Base-by-base conservation (phyloP, 1,139 yeast species). In the Hansenula sp. region DNA sequence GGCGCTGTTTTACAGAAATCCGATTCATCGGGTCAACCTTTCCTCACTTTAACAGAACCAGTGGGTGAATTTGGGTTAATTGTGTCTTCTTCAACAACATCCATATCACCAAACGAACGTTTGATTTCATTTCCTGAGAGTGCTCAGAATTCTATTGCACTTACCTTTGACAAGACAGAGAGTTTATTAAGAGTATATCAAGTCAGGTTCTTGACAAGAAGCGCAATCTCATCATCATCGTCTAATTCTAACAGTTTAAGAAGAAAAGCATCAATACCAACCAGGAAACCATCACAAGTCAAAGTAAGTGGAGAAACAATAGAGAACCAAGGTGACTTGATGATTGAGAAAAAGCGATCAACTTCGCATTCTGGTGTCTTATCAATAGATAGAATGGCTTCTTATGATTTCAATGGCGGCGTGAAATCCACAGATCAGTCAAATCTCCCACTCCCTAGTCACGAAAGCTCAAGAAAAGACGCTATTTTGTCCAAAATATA, bases 21-120 rank as follows among this genome's bases (percentile, higher is more conserved):
- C 2, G 47, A 40, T 12, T 21, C 41, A 2, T 18, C 51, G 57
- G 39, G 59, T 54, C 54, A 79, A 4, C 71, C 74, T 41, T 80
- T 86, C 53, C 66, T 84, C 47, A 75, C 89, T 0, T 63, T 87
- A 51, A 73, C 77, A 1, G 91, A 84, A 54, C 91, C 95, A 1
- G 66, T 83, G 40, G 78, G 78, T 4, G 91, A 86, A 19, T 68
- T 84, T 41, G 83, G 91, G 2, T 66, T 77, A 6, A 77, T 87
- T 3, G 77, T 81, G 0, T 79, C 93, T 0, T 81, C 90, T 0
- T 80, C 93, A 1, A 81, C 86, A 0, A 76, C 89, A 1, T 77
- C 82, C 1, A 76, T 88, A 12, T 72, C 84, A 0, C 65, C 76
- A 2, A 67, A 70, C 37, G 95, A 87, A 57, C 76, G 73, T 43